These are phyloP conservation scores for Cryptococcus sp. DNA, from an alignment of 1,284 basidiomycete genomes.

Conservation along the genomic window DNA sequence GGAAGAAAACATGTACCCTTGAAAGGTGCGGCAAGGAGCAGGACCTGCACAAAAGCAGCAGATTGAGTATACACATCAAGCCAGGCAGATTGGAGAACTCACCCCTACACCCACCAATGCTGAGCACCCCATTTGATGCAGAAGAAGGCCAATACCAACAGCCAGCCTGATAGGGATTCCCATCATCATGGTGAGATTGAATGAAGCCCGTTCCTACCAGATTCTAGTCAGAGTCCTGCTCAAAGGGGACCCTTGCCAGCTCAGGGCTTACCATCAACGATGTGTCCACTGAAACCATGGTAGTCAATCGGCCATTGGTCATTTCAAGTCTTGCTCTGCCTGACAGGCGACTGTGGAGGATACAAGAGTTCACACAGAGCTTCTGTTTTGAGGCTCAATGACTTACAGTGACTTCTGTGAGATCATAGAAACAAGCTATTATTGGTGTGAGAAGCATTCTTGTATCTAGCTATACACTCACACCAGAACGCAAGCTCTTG, in stretches of 20 bases:
- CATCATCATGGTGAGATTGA: constrained; percentile 56
- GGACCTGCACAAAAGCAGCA: constrained; percentile 1
- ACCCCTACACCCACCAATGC: constrained; percentile 33
- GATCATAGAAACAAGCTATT: constrained; percentile 10
- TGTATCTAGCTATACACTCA: too few relatives aligned
- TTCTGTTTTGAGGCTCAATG: constrained; percentile 17
- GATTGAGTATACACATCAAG: constrained; percentile 1
- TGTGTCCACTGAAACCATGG: constrained; percentile 66
- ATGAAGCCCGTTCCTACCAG: constrained; percentile 10
- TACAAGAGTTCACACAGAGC: background rate
- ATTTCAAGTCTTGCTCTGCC: constrained; percentile 3
- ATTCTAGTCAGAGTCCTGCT: background rate
- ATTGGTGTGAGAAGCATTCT: too few relatives aligned
- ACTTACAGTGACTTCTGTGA: constrained; percentile 12
- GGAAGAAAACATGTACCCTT: constrained; percentile 6
- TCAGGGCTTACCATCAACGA: constrained; percentile 57
- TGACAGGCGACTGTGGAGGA: constrained; percentile 3
- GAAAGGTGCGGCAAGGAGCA: constrained; percentile 3
- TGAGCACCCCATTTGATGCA: constrained; percentile 55
- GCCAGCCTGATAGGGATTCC: constrained; percentile 56
- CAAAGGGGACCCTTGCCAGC: too few relatives aligned
- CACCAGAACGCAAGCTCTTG: too few relatives aligned
- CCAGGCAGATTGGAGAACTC: background rate
- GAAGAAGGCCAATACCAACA: constrained; percentile 66
- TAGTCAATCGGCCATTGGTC: constrained; percentile 58